Conservation (phyloP, 1,284 basidiomycete species). For the Baeospora myosura region DNA sequence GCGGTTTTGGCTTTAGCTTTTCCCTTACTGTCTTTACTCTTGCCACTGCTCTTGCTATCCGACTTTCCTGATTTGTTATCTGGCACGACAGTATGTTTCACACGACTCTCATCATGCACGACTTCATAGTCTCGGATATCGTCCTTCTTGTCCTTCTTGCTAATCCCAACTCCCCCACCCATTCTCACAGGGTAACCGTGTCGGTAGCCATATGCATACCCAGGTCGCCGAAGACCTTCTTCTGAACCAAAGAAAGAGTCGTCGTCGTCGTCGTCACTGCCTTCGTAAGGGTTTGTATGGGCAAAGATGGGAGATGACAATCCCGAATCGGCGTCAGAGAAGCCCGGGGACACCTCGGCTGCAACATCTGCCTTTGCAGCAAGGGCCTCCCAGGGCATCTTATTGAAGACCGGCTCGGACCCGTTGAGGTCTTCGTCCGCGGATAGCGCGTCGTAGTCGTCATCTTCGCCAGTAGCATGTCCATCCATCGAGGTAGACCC, state of each 20-base stretch:
- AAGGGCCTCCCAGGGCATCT: not conserved
- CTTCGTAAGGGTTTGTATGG: not conserved
- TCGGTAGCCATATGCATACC: conserved; percentile 4
- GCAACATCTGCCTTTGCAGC: not conserved
- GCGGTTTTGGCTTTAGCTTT: conserved; percentile 13
- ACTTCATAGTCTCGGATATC: conserved; percentile 8
- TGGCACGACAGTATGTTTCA: too few species aligned
- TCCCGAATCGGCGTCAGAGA: conserved; percentile 2
- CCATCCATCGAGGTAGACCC: not conserved
- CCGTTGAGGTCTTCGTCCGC: not conserved
- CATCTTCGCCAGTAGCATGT: not conserved
- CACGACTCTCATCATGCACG: not conserved
- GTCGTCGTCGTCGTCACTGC: not conserved
- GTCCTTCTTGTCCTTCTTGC: conserved; percentile 4
- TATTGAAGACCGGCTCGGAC: not conserved
- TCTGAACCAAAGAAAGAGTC: not conserved
- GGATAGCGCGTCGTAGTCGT: not conserved
- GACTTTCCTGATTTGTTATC: not conserved
- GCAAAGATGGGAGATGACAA: conserved; percentile 5
- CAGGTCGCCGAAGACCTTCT: not conserved
- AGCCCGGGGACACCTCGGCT: not conserved
- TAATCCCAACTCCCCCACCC: too few species aligned
- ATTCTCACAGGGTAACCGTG: not conserved
- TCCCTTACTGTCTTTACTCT: conserved; percentile 4
- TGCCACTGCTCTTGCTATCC: not conserved